These are phyloP conservation scores for Capronia epimyces DNA, from an alignment of 2,329 filamentous ascomycete species.

Conservation along the genomic window DNA sequence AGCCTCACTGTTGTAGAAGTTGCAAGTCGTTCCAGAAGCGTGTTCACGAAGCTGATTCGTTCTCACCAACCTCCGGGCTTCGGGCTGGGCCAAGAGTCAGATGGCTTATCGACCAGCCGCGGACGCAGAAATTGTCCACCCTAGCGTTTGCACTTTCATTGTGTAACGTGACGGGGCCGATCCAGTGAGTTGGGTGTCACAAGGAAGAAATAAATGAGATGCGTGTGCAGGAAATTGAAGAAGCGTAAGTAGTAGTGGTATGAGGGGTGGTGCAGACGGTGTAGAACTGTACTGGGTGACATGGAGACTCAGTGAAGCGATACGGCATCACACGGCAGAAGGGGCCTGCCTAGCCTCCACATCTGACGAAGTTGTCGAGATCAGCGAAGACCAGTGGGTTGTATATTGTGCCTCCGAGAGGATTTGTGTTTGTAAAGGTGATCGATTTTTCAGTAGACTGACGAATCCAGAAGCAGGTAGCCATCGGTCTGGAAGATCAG, in stretches of 20 bases:
- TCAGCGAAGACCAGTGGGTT: too few species aligned
- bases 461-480: too few species aligned
- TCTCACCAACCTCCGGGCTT: not conserved
- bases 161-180: not conserved
- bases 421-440: too few species aligned
- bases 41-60: slow-evolving; percentile 20
- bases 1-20: slow-evolving; percentile 1
- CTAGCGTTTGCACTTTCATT: not conserved
- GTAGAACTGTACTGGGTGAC: not conserved
- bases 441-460: too few species aligned
- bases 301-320: too few species aligned
- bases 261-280: not conserved
- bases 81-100: slow-evolving; percentile 2
- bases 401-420: too few species aligned
- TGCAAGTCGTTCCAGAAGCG: slow-evolving; percentile 18
- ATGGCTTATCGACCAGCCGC: slow-evolving; percentile 11
- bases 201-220: not conserved
- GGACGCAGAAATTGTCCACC: not conserved
- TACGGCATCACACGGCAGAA: too few species aligned
- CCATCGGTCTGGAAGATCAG: not conserved
- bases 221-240: too few species aligned
- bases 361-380: too few species aligned
- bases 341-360: too few species aligned
- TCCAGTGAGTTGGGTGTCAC: not conserved
- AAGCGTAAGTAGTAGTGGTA: too few species aligned